A percentile compares a stretch with the other conserved stretches of the same genome.
Conservation (phyloP, 352 stramenopile species). For the Phytophthora megakarya region DNA sequence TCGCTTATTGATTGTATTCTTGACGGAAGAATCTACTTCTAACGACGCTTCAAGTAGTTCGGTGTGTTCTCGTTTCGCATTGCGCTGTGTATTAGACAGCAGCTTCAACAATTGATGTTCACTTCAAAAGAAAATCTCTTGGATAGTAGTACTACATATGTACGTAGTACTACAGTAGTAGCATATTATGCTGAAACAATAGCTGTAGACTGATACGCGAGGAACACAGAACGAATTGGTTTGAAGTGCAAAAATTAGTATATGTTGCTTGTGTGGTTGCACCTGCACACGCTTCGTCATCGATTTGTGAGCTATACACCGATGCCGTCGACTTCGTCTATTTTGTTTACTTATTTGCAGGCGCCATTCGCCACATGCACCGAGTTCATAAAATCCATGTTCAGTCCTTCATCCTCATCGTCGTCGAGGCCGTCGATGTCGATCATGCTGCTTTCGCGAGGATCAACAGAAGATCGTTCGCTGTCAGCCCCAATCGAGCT, state of each 20-base stretch:
- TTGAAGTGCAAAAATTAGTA: conserved; percentile 28
- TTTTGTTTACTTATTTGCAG: conserved; percentile 24
- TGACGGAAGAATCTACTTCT: too few relatives aligned
- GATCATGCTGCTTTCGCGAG: conserved; percentile 41
- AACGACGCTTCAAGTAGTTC: too few relatives aligned
- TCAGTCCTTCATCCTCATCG: conserved; percentile 63
- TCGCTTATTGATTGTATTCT: not conserved
- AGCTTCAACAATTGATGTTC: too few relatives aligned
- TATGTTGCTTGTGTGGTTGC: conserved; percentile 23
- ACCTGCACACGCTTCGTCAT: conserved; percentile 1
- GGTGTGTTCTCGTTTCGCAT: too few relatives aligned
- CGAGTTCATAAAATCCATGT: conserved; percentile 83
- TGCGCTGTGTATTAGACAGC: too few relatives aligned
- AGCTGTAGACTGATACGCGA: too few relatives aligned
- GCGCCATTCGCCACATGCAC: conserved; percentile 33
- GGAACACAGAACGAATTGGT: too few relatives aligned
- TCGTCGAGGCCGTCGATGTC: conserved; percentile 40
- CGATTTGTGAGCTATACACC: conserved; percentile 8
- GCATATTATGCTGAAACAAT: too few relatives aligned
- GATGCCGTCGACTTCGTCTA: conserved; percentile 1
- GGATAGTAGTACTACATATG: too few relatives aligned
- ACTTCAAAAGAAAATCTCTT: too few relatives aligned
- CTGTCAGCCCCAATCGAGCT: conserved; percentile 27
- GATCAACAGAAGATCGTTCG: conserved; percentile 34
- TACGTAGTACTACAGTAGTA: too few relatives aligned